phyloP scores from a whole-genome alignment of 1,284 basidiomycete genomes.

The Puccinia polysora region DNA sequence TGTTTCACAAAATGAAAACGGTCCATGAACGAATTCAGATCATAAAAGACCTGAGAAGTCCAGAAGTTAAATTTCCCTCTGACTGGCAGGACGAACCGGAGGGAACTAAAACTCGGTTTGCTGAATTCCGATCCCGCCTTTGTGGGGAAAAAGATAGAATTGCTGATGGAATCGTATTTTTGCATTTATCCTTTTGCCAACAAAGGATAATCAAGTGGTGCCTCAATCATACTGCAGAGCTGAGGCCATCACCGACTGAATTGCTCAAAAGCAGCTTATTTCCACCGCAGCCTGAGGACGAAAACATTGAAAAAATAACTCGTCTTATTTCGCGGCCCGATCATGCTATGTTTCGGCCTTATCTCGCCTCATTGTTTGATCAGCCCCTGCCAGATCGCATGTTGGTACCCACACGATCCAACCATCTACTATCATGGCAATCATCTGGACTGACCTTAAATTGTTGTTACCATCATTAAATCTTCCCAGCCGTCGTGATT shows the following conservation, averaged over 20 bases:
- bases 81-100: conserved; percentile 60
- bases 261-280: conserved; percentile 53
- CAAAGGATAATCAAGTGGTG: conserved; percentile 74
- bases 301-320: conserved; percentile 53
- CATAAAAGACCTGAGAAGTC: conserved; percentile 69
- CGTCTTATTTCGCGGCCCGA: conserved; percentile 51
- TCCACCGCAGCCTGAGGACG: conserved; percentile 54
- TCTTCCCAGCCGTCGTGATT: conserved; percentile 49
- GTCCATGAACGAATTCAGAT: conserved; percentile 70
- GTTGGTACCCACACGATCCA: background rate
- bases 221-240: conserved; percentile 75
- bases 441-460: conserved; percentile 45
- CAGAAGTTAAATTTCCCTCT: conserved; percentile 68
- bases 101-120: conserved; percentile 27
- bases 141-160: background rate
- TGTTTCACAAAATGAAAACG: conserved; percentile 84
- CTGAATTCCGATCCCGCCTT: background rate
- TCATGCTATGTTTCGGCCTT: conserved; percentile 40
- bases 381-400: conserved; percentile 52
- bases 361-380: conserved; percentile 50
- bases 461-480: background rate
- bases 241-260: conserved; percentile 60
- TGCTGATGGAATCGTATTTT: background rate
- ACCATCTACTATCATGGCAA: background rate
- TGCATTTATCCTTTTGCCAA: conserved; percentile 47